Evolutionary conservation across 106 monocot genomes (phyloP).

Genomic region (Apostasia ramifera): DNA sequence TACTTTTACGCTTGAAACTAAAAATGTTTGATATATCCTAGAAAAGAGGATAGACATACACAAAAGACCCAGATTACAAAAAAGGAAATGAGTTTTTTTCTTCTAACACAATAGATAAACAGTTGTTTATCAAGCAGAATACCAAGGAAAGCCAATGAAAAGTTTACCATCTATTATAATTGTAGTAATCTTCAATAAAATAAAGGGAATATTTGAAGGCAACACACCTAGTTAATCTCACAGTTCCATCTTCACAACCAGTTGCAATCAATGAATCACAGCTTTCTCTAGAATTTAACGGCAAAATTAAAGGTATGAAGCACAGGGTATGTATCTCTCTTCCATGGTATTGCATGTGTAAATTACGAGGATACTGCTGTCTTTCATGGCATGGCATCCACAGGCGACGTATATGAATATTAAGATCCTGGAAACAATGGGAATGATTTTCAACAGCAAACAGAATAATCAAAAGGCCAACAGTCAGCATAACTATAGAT

Average conservation of each 20-base stretch:
- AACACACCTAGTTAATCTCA: slow-evolving; percentile 73
- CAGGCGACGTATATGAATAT: slow-evolving; percentile 56
- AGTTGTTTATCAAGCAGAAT: no score
- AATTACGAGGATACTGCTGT: slow-evolving; percentile 39
- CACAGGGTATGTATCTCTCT: slow-evolving; percentile 86
- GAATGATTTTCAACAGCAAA: background rate
- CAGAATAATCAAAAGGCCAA: background rate
- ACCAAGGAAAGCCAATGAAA: no score
- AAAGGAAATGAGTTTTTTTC: no score
- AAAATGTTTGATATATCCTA: no score
- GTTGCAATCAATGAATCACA: slow-evolving; percentile 53
- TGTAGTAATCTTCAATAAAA: no score
- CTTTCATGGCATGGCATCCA: slow-evolving; percentile 46
- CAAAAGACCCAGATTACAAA: no score
- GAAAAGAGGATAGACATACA: no score
- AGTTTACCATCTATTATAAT: no score
- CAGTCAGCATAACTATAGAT: background rate
- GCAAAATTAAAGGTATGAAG: slow-evolving; percentile 38
- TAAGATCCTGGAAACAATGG: slow-evolving; percentile 50
- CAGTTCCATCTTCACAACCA: slow-evolving; percentile 99
- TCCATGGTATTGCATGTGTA: slow-evolving; percentile 89
- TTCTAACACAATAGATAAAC: no score
- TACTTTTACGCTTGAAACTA: background rate
- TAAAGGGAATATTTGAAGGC: background rate
- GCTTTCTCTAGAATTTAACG: slow-evolving; percentile 7